These are phyloP conservation scores for Tolypocladium tundrense DNA, from an alignment of 2,329 filamentous ascomycete genomes.

Conservation along the genomic window DNA sequence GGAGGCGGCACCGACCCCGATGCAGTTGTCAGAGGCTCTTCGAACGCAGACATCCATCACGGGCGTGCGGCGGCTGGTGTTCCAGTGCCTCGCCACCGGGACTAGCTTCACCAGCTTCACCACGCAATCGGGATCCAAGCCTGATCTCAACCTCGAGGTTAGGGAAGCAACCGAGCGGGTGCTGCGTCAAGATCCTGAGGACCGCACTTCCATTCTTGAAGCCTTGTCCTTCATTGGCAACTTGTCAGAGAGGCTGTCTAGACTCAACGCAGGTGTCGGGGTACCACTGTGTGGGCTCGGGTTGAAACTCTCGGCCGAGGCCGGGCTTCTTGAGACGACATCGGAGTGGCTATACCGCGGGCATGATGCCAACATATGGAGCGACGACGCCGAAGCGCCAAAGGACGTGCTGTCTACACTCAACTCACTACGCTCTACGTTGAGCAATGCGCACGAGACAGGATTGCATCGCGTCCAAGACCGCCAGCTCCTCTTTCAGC, in stretches of 20 bases:
- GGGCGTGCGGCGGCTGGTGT: slow-evolving; percentile 20
- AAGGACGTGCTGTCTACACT: slow-evolving; percentile 13
- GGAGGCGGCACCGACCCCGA: slow-evolving; percentile 1
- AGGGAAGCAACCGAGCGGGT: slow-evolving; percentile 14
- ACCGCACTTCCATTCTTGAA: slow-evolving; percentile 6
- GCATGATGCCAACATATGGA: slow-evolving; percentile 8
- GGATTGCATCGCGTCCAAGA: slow-evolving; percentile 1
- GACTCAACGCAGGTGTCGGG: slow-evolving; percentile 12
- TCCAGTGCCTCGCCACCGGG: slow-evolving; percentile 14
- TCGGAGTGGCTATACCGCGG: slow-evolving; percentile 15
- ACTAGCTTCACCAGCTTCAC: slow-evolving; percentile 10
- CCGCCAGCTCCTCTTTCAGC: slow-evolving; percentile 15
- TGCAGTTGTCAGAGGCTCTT: slow-evolving; percentile 11
- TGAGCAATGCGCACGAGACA: background rate
- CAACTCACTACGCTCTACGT: slow-evolving; percentile 3
- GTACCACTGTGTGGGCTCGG: slow-evolving; percentile 17
- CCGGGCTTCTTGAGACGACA: slow-evolving; percentile 12
- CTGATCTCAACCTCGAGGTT: slow-evolving; percentile 9
- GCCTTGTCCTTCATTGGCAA: slow-evolving; percentile 30
- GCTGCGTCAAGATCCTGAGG: slow-evolving; percentile 3
- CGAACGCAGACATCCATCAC: slow-evolving; percentile 13
- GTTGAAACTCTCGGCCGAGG: slow-evolving; percentile 18
- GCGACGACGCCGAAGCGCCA: slow-evolving; percentile 1
- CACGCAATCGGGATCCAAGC: background rate
- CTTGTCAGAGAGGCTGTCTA: slow-evolving; percentile 22